phyloP scores from a whole-genome alignment of 2,329 filamentous ascomycete species.

The Sporothrix globosa region DNA sequence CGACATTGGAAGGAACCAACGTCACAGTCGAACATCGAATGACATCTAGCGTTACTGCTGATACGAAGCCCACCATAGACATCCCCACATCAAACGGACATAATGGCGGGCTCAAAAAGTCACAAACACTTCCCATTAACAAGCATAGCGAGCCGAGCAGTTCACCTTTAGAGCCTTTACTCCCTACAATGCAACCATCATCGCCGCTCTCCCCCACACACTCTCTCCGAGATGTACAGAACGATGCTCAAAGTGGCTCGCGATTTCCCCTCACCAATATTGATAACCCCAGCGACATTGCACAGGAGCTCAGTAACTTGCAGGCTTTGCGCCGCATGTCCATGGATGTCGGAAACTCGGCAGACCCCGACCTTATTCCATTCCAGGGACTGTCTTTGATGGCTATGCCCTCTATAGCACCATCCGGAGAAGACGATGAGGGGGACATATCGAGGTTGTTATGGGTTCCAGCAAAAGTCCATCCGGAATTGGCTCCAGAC shows the following conservation, averaged over 20 bases:
- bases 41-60: slow-evolving; percentile 53
- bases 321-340: slow-evolving; percentile 90
- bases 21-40: slow-evolving; percentile 48
- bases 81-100: slow-evolving; percentile 38
- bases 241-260: slow-evolving; percentile 58
- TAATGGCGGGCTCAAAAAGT: slow-evolving; percentile 48
- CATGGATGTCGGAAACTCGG: slow-evolving; percentile 81
- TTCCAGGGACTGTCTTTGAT: slow-evolving; percentile 67
- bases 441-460: slow-evolving; percentile 86
- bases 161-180: slow-evolving; percentile 39
- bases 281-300: slow-evolving; percentile 84
- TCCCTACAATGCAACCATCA: slow-evolving; percentile 44
- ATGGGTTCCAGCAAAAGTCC: slow-evolving; percentile 93
- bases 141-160: slow-evolving; percentile 48
- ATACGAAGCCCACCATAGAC: slow-evolving; percentile 44
- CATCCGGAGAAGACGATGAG: slow-evolving; percentile 74
- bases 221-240: slow-evolving; percentile 58
- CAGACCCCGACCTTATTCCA: slow-evolving; percentile 74
- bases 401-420: slow-evolving; percentile 72
- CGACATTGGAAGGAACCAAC: slow-evolving; percentile 36
- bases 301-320: slow-evolving; percentile 88
- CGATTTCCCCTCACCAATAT: slow-evolving; percentile 88
- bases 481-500: slow-evolving; percentile 90
- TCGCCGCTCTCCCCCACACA: slow-evolving; percentile 57
- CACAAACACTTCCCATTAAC: slow-evolving; percentile 49